Conservation (phyloP, 2,329 filamentous ascomycete species). For the Penicillium sclerotiorum region DNA sequence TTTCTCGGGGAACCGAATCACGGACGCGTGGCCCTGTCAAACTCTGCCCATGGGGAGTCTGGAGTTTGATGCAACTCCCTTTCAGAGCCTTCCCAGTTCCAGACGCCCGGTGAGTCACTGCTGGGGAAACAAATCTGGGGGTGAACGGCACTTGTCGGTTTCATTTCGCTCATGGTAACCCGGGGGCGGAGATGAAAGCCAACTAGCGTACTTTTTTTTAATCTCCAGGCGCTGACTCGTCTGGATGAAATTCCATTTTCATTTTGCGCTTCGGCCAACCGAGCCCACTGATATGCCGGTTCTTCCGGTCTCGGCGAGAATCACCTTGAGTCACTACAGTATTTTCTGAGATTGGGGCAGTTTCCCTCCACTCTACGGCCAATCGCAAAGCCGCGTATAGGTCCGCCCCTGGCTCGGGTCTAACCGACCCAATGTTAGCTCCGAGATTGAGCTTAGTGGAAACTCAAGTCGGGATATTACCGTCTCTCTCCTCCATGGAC, state of each 20-base stretch:
- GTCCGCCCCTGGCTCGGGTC: not conserved
- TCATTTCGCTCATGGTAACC: not conserved
- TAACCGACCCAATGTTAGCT: not conserved
- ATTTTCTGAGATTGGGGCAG: not conserved
- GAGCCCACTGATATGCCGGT: slow-evolving; percentile 2
- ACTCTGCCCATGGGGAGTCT: slow-evolving; percentile 10
- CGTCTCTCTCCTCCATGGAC: not conserved
- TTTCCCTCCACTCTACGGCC: not conserved
- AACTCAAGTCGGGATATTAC: not conserved
- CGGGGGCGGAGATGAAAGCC: slow-evolving; percentile 1
- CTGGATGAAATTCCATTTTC: not conserved
- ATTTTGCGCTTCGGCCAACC: slow-evolving; percentile 1
- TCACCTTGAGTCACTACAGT: not conserved
- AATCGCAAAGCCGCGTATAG: not conserved
- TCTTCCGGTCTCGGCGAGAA: slow-evolving; percentile 1
- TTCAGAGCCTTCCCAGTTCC: slow-evolving; percentile 14
- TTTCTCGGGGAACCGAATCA: slow-evolving; percentile 15
- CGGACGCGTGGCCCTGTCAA: slow-evolving; percentile 15
- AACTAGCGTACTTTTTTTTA: not conserved
- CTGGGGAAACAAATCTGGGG: slow-evolving; percentile 18
- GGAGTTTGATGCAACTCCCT: slow-evolving; percentile 1
- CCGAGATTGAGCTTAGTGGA: not conserved
- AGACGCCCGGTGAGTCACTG: slow-evolving; percentile 18
- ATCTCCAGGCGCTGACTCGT: not conserved
- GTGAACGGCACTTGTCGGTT: not conserved